Base-by-base conservation (phyloP, 1,139 yeast species). In the Geotrichum histeridarum region DNA sequence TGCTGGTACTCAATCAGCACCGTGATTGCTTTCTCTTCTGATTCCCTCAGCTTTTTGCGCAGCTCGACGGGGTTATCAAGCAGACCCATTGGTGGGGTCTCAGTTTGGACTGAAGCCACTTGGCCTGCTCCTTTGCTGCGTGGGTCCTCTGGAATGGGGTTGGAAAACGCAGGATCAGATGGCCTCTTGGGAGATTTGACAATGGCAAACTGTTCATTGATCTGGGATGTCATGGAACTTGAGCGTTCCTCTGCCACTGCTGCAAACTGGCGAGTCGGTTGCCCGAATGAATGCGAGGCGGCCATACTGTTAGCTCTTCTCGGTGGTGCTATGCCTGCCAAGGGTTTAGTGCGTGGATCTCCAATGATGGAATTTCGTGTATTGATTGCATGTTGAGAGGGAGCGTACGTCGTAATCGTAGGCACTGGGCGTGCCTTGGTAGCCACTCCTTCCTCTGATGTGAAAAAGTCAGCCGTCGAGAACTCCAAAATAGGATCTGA, bases 1-100 rank as follows among this genome's bases (percentile, higher is more conserved):
- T 63, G 62, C 54, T 65, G 67, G 56, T 65, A 64, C 31, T 66
- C 67, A 17, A 64, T 53, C 53, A 65, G 57, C 43, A 61, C 42
- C 30, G 54, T 56, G 7, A 66, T 57, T 11, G 67, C 59, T 44
- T 60, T 60, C 11, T 65, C 67, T 35, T 66, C 68, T 11, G 64
- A 54, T 41, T 63, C 64, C 37, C 64, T 57, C 22, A 66, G 56
- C 44, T 59, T 60, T 35, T 51, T 56, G 31, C 60, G 51, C 41
- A 64, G 59, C 35, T 61, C 62, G 12, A 52, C 50, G 0, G 60
- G 42, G 22, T 39, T 44, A 8, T 15, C 38, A 11, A 3, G 14
- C 4, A 12, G 11, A 12, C 14, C 6, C 4, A 14, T 22, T 22
- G n/a, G 5, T 41, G 27, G 14, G 27, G 6, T 8, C 18, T 9